Base-by-base conservation (phyloP, 768 basidiomycete species). In the Mycena amicta region DNA sequence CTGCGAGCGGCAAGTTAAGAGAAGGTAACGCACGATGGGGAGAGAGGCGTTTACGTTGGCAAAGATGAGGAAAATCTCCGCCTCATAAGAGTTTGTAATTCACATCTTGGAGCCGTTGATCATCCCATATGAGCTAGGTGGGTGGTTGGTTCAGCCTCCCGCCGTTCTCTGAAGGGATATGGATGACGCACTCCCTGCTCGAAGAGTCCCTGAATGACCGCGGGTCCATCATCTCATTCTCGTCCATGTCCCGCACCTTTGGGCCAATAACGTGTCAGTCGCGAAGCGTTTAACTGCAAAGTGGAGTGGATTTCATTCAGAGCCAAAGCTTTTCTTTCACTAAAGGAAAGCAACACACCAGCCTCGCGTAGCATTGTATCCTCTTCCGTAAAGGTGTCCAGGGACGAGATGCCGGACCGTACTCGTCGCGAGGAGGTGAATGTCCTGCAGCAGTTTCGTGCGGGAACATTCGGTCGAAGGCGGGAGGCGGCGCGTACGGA, bases 101-200 rank as follows among this genome's bases (percentile, higher is more conserved):
- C 95, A 96, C 95, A 96, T 95, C 80, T 99, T 99, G 55, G 93
- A 92, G n/a, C 97, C 97, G 65, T 94, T 95, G 53, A 99, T 71
- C 27, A 94, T n/a, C n/a, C n/a, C n/a, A n/a, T n/a, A n/a, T n/a
- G n/a, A n/a, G n/a, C n/a, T n/a, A n/a, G n/a, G n/a, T n/a, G n/a
- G n/a, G n/a, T n/a, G n/a, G n/a, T n/a, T n/a, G n/a, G n/a, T n/a
- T 77, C 83, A 89, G 98, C 71, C 88, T 71, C 65, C 90, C 85
- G 16, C 93, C 94, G 46, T 93, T 88, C 72, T 90, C 20, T 30
- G 22, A 29, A 18, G 37, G 29, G 55, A 58, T n/a, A 31, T 16
- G 26, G 37, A 13, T 15, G 15, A 39, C 90, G 67, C 69, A 96
- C 93, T 18, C 97, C 97, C 75, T 97, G 94, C 51, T 97, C 94